These are phyloP conservation scores for Lasiosphaeris hirsuta DNA, from an alignment of 495 filamentous ascomycete species.

Conservation along the genomic window DNA sequence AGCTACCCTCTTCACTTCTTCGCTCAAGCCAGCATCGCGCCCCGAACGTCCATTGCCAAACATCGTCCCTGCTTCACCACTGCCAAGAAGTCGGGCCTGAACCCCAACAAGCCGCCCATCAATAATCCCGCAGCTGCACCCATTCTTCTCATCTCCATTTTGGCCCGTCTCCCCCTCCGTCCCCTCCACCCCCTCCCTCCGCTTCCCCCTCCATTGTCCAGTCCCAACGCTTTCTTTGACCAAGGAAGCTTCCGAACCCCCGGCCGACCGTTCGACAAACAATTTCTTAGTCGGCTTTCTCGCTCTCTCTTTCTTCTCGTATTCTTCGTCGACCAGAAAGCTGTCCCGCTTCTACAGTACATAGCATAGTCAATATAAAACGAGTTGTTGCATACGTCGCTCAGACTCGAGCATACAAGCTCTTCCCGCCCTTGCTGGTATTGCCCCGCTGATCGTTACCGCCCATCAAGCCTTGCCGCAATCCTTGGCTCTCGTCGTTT, in stretches of 20 bases:
- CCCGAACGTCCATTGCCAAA: not conserved
- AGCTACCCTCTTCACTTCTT: not conserved
- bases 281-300: slow-evolving; percentile 10
- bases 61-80: not conserved
- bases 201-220: slow-evolving; percentile 2
- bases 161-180: not conserved
- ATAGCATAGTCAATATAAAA: slow-evolving; percentile 56
- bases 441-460: slow-evolving; percentile 28
- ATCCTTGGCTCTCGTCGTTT: not conserved
- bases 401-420: slow-evolving; percentile 22
- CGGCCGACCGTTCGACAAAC: not conserved
- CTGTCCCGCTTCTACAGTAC: slow-evolving; percentile 33
- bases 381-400: slow-evolving; percentile 38
- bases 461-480: slow-evolving; percentile 5
- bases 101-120: not conserved
- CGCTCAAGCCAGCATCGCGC: no score
- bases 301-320: slow-evolving; percentile 3
- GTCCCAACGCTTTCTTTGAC: slow-evolving; percentile 11
- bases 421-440: slow-evolving; percentile 15
- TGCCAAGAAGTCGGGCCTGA: not conserved
- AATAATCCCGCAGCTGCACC: slow-evolving; percentile 14
- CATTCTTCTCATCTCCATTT: not conserved
- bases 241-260: not conserved
- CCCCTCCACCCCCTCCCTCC: not conserved
- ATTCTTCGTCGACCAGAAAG: slow-evolving; percentile 1